Evolutionary conservation across 176 grass and related monocot species (phyloP).

Genomic region (Ampelocalamus luodianensis): DNA sequence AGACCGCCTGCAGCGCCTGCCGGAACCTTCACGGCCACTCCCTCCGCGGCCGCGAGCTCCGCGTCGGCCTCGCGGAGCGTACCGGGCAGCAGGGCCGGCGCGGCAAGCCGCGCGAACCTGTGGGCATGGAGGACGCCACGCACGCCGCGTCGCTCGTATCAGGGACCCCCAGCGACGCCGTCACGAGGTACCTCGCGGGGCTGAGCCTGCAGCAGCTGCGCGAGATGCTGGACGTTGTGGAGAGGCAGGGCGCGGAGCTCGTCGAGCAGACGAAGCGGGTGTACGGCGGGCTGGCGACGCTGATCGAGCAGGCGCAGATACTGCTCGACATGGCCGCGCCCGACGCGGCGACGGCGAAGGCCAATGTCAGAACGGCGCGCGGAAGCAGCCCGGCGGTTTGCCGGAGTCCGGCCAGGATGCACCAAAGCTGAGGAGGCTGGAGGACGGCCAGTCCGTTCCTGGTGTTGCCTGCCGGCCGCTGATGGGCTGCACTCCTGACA

Average conservation of each 20-base stretch:
- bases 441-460: neutral
- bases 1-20: slow-evolving; percentile 40
- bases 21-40: slow-evolving; percentile 35
- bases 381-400: neutral
- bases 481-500: neutral
- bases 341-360: no score
- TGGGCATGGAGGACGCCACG: slow-evolving; percentile 26
- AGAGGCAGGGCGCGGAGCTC: neutral
- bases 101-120: neutral
- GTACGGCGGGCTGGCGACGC: neutral
- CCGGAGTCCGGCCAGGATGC: neutral
- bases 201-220: slow-evolving; percentile 10
- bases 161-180: neutral
- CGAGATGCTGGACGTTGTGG: neutral
- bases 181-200: slow-evolving; percentile 10
- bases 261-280: neutral
- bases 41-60: slow-evolving; percentile 31
- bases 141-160: slow-evolving; percentile 4
- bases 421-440: slow-evolving; percentile 2
- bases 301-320: slow-evolving; percentile 40
- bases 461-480: neutral
- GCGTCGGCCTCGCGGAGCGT: slow-evolving; percentile 11
- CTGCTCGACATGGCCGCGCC: neutral
- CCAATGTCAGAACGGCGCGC: no score
- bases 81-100: neutral